Evolutionary conservation across 257 asterid genomes (phyloP), one percentile per base, ranked within the genome.

Genomic region (Solanum pennellii): DNA sequence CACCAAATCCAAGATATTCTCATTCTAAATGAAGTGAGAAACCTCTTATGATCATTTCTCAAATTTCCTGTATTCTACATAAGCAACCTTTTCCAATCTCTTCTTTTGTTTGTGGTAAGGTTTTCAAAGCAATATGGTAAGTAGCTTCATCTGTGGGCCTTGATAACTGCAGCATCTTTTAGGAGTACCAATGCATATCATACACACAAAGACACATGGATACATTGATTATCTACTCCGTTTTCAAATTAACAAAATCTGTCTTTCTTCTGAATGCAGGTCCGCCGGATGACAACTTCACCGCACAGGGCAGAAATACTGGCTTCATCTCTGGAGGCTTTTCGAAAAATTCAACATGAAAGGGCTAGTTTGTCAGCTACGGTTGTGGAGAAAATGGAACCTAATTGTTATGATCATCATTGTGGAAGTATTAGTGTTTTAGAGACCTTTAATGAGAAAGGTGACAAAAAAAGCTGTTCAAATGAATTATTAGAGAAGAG

Each of bases 281-380:
- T 97, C 83, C 98, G 99, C 42, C 94, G 99, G 89, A 97, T 97
- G 99, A 97, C 99, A 82, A 94, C 98, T 91, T 97, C 99, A 86
- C 99, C 99, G n/a, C 95, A 90, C 88, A 97, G 99, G 92, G 99
- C 99, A 60, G 98, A 96, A 89, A 96, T 97, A 89, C 91, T 97
- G 86, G 94, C 99, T 88, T 97, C 99, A 88, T 97, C 99, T 90
- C 99, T 97, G 76, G 99, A 96, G 91, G 98, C 98, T 79, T 97
- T 97, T 84, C 95, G 95, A 90, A 96, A 97, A 92, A 94, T 97
- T 88, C 99, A 97, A 90, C 92, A 92, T 82, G 98, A 93, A 84
- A 91, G 99, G 92, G 93, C 91, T 42, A 90, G 91, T 79, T 91
- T 91, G 68, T 91, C 88, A 82, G 91, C 92, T 74, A 91, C 91